phyloP scores from a whole-genome alignment of 2,329 filamentous ascomycete genomes.

The Nigrospora sphaerica region DNA sequence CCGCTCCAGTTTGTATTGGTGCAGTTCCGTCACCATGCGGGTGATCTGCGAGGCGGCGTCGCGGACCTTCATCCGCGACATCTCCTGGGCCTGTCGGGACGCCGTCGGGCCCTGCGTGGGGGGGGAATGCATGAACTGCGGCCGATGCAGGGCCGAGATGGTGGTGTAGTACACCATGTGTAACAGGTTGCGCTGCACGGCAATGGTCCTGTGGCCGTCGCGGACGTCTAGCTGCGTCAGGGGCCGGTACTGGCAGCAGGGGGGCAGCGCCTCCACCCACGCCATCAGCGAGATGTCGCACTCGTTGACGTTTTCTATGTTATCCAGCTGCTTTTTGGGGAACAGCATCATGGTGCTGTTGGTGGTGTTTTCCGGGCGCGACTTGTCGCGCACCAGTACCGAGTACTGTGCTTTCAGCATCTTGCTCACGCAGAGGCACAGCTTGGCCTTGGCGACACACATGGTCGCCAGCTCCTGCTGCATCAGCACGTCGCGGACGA shows the following conservation, averaged over 20 bases:
- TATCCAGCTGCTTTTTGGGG: constrained; percentile 80
- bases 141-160: constrained; percentile 81
- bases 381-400: constrained; percentile 76
- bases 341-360: constrained; percentile 81
- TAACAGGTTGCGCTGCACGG: constrained; percentile 74
- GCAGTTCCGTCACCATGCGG: constrained; percentile 70
- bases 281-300: constrained; percentile 74
- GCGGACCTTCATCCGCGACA: constrained; percentile 75
- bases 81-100: constrained; percentile 68
- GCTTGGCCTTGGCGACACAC: constrained; percentile 86
- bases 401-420: constrained; percentile 90
- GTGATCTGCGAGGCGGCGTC: constrained; percentile 83
- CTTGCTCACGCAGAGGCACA: constrained; percentile 83
- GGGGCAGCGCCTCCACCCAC: constrained; percentile 69
- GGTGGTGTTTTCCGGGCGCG: constrained; percentile 69
- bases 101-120: constrained; percentile 44
- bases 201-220: constrained; percentile 51
- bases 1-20: constrained; percentile 63
- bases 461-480: constrained; percentile 76
- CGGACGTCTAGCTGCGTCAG: constrained; percentile 48
- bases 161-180: constrained; percentile 95
- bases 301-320: constrained; percentile 67
- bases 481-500: constrained; percentile 63
- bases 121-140: constrained; percentile 76
- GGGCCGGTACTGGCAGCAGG: constrained; percentile 61